phyloP scores from a whole-genome alignment of 2,329 filamentous ascomycete genomes.

The Gaeumannomyces tritici region DNA sequence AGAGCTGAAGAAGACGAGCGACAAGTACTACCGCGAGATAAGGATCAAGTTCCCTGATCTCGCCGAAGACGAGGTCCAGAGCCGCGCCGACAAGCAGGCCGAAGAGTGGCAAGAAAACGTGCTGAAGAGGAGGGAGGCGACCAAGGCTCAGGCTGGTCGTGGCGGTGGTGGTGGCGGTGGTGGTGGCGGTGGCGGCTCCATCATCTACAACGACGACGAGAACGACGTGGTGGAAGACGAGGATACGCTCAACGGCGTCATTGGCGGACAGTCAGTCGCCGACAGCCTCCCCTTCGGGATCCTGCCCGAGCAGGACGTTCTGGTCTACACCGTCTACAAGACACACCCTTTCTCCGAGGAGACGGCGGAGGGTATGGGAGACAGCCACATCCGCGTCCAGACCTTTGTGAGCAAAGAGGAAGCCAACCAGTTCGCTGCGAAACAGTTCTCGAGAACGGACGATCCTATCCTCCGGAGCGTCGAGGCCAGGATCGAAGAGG shows the following conservation, averaged over 20 bases:
- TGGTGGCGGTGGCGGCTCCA: background rate
- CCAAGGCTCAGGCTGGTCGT: background rate
- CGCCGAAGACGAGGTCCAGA: background rate
- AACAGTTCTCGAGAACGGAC: background rate
- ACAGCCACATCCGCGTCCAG: conserved; percentile 4
- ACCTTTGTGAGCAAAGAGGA: conserved; percentile 7
- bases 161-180: too few species aligned
- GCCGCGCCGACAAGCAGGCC: background rate
- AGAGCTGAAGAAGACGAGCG: background rate
- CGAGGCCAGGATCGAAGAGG: background rate
- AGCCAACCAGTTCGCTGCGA: conserved; percentile 8
- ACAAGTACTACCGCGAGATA: background rate
- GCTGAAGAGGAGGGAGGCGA: background rate
- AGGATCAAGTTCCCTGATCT: background rate
- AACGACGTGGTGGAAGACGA: background rate
- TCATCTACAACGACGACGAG: background rate
- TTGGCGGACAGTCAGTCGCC: too few species aligned
- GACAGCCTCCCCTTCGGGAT: background rate
- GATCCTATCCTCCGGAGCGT: background rate
- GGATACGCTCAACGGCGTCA: background rate
- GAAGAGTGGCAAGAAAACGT: background rate
- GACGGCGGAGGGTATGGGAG: background rate
- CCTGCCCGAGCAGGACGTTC: conserved; percentile 2
- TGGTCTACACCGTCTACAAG: conserved; percentile 10
- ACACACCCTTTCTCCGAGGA: background rate